A percentile compares a stretch with the other conserved stretches of the same genome.
phyloP scores from a whole-genome alignment of 1,284 basidiomycete genomes.

The Caloboletus firmus region DNA sequence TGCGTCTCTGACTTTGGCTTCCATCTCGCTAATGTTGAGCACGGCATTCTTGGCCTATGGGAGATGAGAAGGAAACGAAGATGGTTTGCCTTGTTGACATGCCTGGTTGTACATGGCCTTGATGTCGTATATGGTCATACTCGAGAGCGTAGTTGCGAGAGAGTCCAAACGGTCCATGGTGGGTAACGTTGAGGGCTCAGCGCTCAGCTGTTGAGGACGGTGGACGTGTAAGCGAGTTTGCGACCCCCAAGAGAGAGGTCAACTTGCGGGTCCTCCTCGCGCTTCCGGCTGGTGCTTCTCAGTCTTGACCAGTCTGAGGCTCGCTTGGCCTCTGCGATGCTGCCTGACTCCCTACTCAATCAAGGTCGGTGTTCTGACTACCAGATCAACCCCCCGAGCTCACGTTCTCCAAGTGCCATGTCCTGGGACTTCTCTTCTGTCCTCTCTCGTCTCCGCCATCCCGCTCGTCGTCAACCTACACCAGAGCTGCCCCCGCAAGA shows the following conservation, averaged over 20 bases:
- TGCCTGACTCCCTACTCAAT: not conserved
- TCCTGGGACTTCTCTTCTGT: constrained; percentile 37
- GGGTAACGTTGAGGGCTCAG: constrained; percentile 7
- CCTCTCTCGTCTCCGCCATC: constrained; percentile 39
- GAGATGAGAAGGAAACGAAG: constrained; percentile 9
- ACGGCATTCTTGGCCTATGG: constrained; percentile 83
- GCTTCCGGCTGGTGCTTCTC: too few species aligned
- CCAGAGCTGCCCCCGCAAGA: constrained; percentile 13
- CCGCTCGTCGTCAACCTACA: constrained; percentile 34
- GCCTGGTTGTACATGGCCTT: constrained; percentile 94
- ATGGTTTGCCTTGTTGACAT: constrained; percentile 11
- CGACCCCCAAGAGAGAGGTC: constrained; percentile 29
- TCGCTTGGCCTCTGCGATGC: constrained; percentile 12
- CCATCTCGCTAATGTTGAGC: constrained; percentile 95
- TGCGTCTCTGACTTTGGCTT: constrained; percentile 95
- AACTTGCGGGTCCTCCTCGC: not conserved
- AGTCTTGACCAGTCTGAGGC: constrained; percentile 1
- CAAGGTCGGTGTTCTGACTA: constrained; percentile 7
- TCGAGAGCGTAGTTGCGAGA: constrained; percentile 65
- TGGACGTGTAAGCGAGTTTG: not conserved
- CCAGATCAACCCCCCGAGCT: not conserved
- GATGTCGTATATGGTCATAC: constrained; percentile 87
- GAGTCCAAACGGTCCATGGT: constrained; percentile 66
- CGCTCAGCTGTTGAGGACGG: not conserved
- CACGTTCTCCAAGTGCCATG: constrained; percentile 15